Conservation (phyloP, 225 moss, liverwort and hornwort species). For the Straminergon stramineum region DNA sequence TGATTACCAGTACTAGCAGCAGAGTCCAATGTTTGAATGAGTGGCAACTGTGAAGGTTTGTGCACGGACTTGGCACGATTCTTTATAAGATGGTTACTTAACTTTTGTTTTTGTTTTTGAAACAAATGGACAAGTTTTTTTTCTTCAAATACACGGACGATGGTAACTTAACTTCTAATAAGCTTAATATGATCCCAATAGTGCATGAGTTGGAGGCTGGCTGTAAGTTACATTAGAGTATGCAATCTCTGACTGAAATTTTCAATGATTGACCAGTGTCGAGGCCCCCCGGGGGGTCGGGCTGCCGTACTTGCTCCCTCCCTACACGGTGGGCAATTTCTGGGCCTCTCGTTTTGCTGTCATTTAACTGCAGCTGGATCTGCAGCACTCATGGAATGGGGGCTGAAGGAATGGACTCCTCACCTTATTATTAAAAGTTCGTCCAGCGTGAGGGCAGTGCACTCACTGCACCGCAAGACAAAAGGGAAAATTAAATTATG, state of each 20-base stretch:
- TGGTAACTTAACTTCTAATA: too few species aligned
- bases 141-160: too few species aligned
- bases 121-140: too few species aligned
- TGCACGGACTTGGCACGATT: neutral
- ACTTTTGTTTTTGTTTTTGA: too few species aligned
- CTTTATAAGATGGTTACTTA: neutral
- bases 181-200: neutral
- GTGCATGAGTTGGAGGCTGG: neutral
- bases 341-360: neutral
- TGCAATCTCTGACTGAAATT: neutral
- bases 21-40: neutral
- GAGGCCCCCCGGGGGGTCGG: too few species aligned
- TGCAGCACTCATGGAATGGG: neutral
- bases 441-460: neutral
- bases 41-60: neutral
- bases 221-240: neutral
- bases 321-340: neutral
- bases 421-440: neutral
- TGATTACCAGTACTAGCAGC: neutral
- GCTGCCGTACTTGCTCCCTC: neutral
- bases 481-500: neutral
- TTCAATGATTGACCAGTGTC: neutral
- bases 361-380: neutral
- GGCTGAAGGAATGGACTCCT: neutral
- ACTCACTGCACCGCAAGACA: neutral